Base-by-base conservation (phyloP, 78 protist genomes). In the Andalucia godoyi region DNA sequence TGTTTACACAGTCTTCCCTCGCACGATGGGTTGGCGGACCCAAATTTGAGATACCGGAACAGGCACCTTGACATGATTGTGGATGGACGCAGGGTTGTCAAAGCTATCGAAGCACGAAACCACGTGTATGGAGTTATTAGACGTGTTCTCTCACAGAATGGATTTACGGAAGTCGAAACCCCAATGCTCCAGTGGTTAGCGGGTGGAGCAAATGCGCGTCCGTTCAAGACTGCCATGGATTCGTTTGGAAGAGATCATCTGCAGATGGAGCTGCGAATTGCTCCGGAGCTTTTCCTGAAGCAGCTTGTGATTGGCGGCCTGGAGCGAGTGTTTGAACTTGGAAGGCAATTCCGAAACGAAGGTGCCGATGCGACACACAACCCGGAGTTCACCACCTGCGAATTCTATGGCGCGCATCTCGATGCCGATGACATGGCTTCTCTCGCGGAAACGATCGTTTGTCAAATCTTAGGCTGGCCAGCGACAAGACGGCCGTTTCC, bases 231-330 rank as follows among this genome's bases (percentile, higher is more conserved):
- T 43, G 25, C 12, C 13, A 13, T 13, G 12, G n/a, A 43, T 21
- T 1, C 64, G 41, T 1, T n/a, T n/a, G 3, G 46, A n/a, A n/a
- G n/a, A n/a, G n/a, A n/a, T n/a, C n/a, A n/a, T 23, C 61, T 55
- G 29, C 27, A 59, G 25, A 15, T 10, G 4, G 27, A 59, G 34
- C 42, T 41, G 25, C 69, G 84, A 33, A 61, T 83, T 9, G 88
- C 88, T 2, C 84, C 88, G 9, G 88, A 83, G 73, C 52, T 83
- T 13, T 83, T 67, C 57, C 68, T 83, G 5, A 83, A 83, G 65
- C 25, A 21, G 64, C 64, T 77, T 10, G 59, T 83, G 50, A 72
- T 83, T 27, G 88, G 80, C 1, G 88, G 88, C 23, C 10, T 83
- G 27, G 77, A 83, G 50, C 57, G 77, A 25, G 84, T 81, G 23